Conservation (phyloP, 768 basidiomycete species). For the Boletus subparvulus region DNA sequence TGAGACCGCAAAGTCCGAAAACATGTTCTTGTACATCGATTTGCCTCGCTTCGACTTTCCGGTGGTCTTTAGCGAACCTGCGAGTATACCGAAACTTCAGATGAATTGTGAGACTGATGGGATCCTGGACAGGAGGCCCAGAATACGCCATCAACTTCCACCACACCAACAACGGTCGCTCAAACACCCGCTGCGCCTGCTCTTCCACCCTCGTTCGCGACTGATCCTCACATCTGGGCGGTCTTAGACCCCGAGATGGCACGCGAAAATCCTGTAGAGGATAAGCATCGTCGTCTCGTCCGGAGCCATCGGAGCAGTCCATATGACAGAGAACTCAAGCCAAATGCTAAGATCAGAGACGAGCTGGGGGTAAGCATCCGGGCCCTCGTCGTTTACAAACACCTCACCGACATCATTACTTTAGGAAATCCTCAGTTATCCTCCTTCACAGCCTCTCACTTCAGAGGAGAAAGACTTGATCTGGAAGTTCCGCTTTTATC, state of each 20-base stretch:
- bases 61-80: conserved; percentile 90
- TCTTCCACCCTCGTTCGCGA: conserved; percentile 49
- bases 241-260: conserved; percentile 88
- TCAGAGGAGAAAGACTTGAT: conserved; percentile 94
- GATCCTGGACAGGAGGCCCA: conserved; percentile 38
- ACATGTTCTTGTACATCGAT: conserved; percentile 95
- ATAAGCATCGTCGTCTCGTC: conserved; percentile 91
- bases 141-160: conserved; percentile 41
- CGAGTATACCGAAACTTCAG: conserved; percentile 34
- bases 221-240: conserved; percentile 79
- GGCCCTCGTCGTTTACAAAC: background rate
- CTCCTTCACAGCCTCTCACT: conserved; percentile 82
- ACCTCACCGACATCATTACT: background rate
- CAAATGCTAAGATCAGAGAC: conserved; percentile 93
- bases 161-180: conserved; percentile 39
- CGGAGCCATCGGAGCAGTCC: conserved; percentile 95
- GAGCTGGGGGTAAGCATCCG: conserved; percentile 71
- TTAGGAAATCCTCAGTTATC: conserved; percentile 87
- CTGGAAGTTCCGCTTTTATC: conserved; percentile 99
- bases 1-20: conserved; percentile 88
- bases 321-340: conserved; percentile 93
- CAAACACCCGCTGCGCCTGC: conserved; percentile 42
- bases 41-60: conserved; percentile 97
- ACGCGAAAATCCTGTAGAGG: conserved; percentile 95
- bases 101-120: background rate